Evolutionary conservation across 331 rosid genomes (phyloP), one percentile per base, ranked within the genome.

Genomic region (Saraca asoca): DNA sequence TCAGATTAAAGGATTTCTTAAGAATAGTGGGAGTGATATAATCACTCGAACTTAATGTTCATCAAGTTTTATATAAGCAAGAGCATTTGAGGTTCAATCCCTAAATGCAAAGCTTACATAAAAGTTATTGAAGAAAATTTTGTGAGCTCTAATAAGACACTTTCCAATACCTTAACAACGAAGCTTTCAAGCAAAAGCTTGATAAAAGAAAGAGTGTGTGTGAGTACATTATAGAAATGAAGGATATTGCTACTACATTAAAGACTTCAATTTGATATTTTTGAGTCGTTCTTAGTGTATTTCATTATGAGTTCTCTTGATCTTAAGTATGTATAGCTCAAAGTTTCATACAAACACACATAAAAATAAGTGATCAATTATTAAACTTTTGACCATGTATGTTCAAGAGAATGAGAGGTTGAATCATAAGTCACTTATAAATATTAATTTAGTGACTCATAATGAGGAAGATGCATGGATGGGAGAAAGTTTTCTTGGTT

Each of bases 381-480:
- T 9, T 43, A 2, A 43, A 43, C 48, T 12, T 11, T 10, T 43
- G 5, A 43, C 17, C 24, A 14, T 20, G 19, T 15, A 49, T 41
- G 29, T 57, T 49, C 68, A 65, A 58, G 56, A 74, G 12, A 54
- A 64, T 35, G 72, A 59, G 34, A 57, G 17, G 18, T 20, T 74
- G 46, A 20, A 20, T 16, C 29, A 5, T 68, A n/a, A n/a, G n/a
- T n/a, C n/a, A n/a, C n/a, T n/a, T n/a, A n/a, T n/a, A n/a, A n/a
- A n/a, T n/a, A n/a, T n/a, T n/a, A n/a, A n/a, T n/a, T n/a, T n/a
- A n/a, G n/a, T n/a, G n/a, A n/a, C n/a, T n/a, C n/a, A n/a, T n/a
- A n/a, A n/a, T n/a, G n/a, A n/a, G n/a, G n/a, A n/a, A n/a, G n/a
- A n/a, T n/a, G n/a, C n/a, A n/a, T n/a, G n/a, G n/a, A n/a, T n/a